These are phyloP conservation scores for Vigna radiata DNA, from an alignment of 306 rosid genomes.

Conservation along the genomic window DNA sequence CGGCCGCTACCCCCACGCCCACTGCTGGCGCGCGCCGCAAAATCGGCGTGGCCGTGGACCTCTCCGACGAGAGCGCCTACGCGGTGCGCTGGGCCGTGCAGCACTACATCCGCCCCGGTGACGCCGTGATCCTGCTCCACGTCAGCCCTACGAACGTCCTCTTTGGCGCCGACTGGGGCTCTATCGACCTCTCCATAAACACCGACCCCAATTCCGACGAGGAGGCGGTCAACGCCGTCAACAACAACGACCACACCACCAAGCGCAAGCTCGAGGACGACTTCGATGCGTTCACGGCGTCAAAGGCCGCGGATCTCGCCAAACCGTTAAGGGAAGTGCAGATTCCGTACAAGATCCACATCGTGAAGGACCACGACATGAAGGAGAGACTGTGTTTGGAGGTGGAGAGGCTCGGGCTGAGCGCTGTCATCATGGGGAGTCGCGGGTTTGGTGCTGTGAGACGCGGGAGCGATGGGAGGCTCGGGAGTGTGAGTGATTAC, in stretches of 20 bases:
- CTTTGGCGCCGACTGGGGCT: conserved; percentile 99
- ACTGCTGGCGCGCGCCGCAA: conserved; percentile 96
- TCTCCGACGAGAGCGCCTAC: conserved; percentile 92
- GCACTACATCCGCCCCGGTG: conserved; percentile 93
- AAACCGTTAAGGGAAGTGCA: conserved; percentile 80
- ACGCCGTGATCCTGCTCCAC: conserved; percentile 96
- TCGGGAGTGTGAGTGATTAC: conserved; percentile 96
- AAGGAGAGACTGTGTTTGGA: conserved; percentile 91
- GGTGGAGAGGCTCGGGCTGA: conserved; percentile 94
- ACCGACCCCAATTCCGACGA: conserved; percentile 53
- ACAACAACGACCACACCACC: conserved; percentile 40
- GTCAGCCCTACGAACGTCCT: conserved; percentile 95
- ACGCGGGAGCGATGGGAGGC: conserved; percentile 86
- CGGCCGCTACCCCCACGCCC: conserved; percentile 83
- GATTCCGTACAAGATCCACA: conserved; percentile 97
- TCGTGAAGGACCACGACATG: conserved; percentile 98
- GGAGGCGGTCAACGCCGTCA: conserved; percentile 26
- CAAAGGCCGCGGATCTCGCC: conserved; percentile 80
- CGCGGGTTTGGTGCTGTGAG: conserved; percentile 87
- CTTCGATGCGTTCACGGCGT: conserved; percentile 86
- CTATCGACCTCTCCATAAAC: conserved; percentile 73
- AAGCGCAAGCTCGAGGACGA: conserved; percentile 79
- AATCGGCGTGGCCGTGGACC: conserved; percentile 96
- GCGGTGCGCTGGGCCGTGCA: conserved; percentile 98
- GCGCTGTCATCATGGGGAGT: conserved; percentile 97